Base-by-base conservation (phyloP, 1,284 basidiomycete species). In the Rhodotorula sp. region DNA sequence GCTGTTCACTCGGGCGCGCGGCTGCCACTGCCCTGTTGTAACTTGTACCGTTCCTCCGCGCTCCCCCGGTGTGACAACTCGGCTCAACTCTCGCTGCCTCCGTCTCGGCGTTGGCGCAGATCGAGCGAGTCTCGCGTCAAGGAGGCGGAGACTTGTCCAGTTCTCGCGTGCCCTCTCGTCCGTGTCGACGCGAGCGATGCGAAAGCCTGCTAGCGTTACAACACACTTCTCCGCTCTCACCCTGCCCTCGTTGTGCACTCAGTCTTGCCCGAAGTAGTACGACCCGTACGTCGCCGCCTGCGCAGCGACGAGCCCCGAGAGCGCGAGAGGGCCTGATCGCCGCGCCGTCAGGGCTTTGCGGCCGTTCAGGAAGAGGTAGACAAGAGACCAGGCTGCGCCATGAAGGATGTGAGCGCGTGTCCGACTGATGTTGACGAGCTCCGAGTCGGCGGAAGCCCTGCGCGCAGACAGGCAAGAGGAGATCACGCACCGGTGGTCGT, bases 331-430 rank as follows among this genome's bases (percentile, higher is more conserved):
- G 25, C 49, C 66, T 0, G 75, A 73, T 13, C 27, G 19, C 10
- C 66, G 66, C 7, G 66, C 64, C 1, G 50, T 10, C 60, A 74
- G 16, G 23, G 75, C 75, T n/a, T 59, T 66, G 21, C 62, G 63
- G 42, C 48, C 70, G 62, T 76, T 71, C 49, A 75, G 49, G 71
- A 76, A 74, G 34, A 76, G 71, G 56, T 74, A 76, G n/a, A 69
- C 72, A 8, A 76, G 65, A 21, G 68, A 70, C 75, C 75, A 76
- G 4, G 75, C 75, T 75, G 54, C 46, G n/a, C 12, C 58, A n/a
- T 4, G 4, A 17, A 21, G 3, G 10, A 45, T 4, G 60, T 10
- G 23, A 21, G 34, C 27, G 19, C 16, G 3, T n/a, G 44, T 13
- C 7, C 34, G 44, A n/a, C 16, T 13, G 21, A 7, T 34, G 5